Evolutionary conservation across 225 moss, liverwort and hornwort genomes (phyloP).

Genomic region (Sphagnum contortum): DNA sequence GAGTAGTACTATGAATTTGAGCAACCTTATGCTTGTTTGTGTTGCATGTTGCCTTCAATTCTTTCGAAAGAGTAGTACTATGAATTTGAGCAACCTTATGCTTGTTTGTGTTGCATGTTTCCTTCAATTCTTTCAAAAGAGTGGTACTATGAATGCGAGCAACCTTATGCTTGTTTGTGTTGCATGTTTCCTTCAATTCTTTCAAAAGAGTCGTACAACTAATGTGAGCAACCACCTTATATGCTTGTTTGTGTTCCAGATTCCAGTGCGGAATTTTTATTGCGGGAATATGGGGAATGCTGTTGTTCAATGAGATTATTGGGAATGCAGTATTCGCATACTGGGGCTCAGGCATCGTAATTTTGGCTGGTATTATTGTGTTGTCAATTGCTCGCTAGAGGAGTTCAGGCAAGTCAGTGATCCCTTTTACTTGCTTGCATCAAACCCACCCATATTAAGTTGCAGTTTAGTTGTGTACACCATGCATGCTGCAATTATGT

Average conservation of each 20-base stretch:
- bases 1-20: no score
- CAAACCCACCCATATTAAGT: no score
- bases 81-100: background rate
- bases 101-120: background rate
- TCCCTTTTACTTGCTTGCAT: no score
- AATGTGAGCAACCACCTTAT: no score
- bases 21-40: no score
- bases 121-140: background rate
- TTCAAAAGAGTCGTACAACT: no score
- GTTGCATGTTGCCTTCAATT: background rate
- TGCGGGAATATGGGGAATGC: conserved; percentile 38
- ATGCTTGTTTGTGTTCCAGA: conserved; percentile 2
- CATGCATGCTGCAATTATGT: no score
- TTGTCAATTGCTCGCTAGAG: conserved; percentile 11
- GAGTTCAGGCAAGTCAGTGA: no score
- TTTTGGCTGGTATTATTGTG: conserved; percentile 17
- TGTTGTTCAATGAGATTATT: conserved; percentile 21
- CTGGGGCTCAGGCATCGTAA: conserved; percentile 21
- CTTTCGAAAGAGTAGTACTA: no score
- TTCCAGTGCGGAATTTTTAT: conserved; percentile 32
- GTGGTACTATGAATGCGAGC: no score
- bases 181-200: background rate
- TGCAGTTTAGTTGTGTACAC: no score
- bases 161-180: background rate
- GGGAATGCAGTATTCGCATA: conserved; percentile 8